These are phyloP conservation scores for Melastoma candidum DNA, from an alignment of 441 rosid genomes.

Conservation along the genomic window DNA sequence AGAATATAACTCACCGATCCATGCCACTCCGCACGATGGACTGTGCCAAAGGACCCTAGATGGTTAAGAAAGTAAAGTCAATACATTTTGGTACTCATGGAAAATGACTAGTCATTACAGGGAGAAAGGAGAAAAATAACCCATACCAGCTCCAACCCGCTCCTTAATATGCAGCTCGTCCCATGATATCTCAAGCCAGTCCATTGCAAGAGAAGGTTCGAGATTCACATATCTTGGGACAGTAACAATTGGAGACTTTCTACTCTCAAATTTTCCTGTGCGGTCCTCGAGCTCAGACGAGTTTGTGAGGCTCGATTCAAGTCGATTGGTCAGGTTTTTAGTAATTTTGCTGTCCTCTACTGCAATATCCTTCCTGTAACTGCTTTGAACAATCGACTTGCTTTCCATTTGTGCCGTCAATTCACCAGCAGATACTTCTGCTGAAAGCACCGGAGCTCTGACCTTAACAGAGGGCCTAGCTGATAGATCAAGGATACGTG, in stretches of 20 bases:
- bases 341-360: conserved; percentile 21
- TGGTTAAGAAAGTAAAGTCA: background rate
- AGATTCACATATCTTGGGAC: conserved; percentile 58
- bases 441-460: conserved; percentile 16
- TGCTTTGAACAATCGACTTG: conserved; percentile 16
- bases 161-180: conserved; percentile 84
- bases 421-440: conserved; percentile 19
- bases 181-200: conserved; percentile 96
- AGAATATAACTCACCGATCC: conserved; percentile 65
- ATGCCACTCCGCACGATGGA: conserved; percentile 99
- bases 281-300: conserved; percentile 27
- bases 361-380: conserved; percentile 28
- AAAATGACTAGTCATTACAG: background rate
- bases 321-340: conserved; percentile 25
- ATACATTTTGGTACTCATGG: background rate
- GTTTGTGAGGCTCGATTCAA: conserved; percentile 23
- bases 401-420: conserved; percentile 25
- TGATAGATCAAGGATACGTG: conserved; percentile 2
- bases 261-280: conserved; percentile 29
- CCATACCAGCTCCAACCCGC: conserved; percentile 89
- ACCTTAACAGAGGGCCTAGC: background rate
- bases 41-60: conserved; percentile 94
- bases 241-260: conserved; percentile 27
- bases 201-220: conserved; percentile 95
- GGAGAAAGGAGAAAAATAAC: conserved; percentile 7